Base-by-base conservation (phyloP, 139 green algal genomes). In the Desmodesmus armatus region DNA sequence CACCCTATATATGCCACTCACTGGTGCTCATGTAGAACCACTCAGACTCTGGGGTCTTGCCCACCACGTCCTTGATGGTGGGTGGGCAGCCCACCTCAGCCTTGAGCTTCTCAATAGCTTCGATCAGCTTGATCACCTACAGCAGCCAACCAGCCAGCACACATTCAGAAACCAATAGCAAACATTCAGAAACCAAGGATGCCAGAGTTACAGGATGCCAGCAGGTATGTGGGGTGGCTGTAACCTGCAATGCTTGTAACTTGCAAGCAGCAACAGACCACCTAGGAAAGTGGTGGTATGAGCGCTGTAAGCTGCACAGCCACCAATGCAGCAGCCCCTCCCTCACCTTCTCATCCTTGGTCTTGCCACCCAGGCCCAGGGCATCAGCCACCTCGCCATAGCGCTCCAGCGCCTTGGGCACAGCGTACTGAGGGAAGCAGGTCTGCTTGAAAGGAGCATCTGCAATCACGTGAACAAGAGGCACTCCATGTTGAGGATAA, bases 71-170 rank as follows among this genome's bases (percentile, higher is more conserved):
- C 83, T 85, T 88, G 71, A 95, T 94, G 37, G 88, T 91, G 29
- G 84, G 21, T 37, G 92, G 89, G 17, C 96, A 83, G 71, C 83
- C 91, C 37, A 86, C 62, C 78, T 89, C 51, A 2, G 31, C 33
- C 91, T 96, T 96, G n/a, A 96, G 89, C 29, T 88, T 87, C 88
- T 96, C 92, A 21, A 96, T 70, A 19, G 87, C 91, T 76, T 87
- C 88, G 37, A 96, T 94, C 60, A 96, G 91, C 60, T 77, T 79
- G 40, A 91, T 73, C 29, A 88, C 77, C 81, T 91, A 62, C 39
- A 31, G 3, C 4, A 19, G 19, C 2, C 62, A 15, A 35, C 2
- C 66, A 44, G 66, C 35, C 31, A 40, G 4, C 27, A 17, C 35
- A 74, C 15, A 13, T 7, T 39, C 60, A 69, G 60, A n/a, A 69